A percentile compares a stretch with the other conserved stretches of the same genome.
Conservation (phyloP, 192 early-diverging fungal species). For the Mortierella hygrophila region DNA sequence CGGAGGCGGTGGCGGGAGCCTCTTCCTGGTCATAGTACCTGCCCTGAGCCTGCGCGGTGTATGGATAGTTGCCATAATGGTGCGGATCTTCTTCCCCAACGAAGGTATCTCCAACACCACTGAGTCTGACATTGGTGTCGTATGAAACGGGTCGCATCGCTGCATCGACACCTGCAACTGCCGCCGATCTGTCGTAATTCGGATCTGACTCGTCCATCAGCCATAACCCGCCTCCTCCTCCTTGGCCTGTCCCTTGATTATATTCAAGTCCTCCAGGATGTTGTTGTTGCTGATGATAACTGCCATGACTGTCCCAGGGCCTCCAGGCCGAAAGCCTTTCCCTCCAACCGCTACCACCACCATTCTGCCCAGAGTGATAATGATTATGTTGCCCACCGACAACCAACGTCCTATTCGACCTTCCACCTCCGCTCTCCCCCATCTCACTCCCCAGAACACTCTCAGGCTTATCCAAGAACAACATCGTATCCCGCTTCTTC, state of each 20-base stretch:
- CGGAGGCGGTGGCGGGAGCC: neutral
- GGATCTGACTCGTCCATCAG: conserved; percentile 16
- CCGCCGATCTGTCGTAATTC: neutral
- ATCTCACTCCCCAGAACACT: conserved; percentile 15
- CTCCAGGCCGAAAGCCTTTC: conserved; percentile 6
- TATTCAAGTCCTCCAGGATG: neutral
- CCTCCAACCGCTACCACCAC: conserved; percentile 4
- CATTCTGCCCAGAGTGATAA: neutral
- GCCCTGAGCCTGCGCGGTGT: neutral
- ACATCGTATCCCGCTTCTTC: neutral
- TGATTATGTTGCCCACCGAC: neutral
- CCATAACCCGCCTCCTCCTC: conserved; percentile 17
- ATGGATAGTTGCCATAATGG: neutral
- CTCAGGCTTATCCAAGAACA: conserved; percentile 2
- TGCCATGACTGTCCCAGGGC: conserved; percentile 10
- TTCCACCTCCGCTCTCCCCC: conserved; percentile 12
- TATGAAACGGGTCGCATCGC: conserved; percentile 35
- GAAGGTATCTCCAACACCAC: neutral
- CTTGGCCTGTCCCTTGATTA: neutral
- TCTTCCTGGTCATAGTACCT: neutral
- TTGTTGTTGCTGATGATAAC: neutral
- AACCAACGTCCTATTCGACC: conserved; percentile 13
- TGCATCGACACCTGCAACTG: neutral
- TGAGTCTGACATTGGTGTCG: neutral
- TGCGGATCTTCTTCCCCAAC: neutral